Evolutionary conservation across 73 alveolate species (phyloP).

Genomic region (Stentor coeruleus): DNA sequence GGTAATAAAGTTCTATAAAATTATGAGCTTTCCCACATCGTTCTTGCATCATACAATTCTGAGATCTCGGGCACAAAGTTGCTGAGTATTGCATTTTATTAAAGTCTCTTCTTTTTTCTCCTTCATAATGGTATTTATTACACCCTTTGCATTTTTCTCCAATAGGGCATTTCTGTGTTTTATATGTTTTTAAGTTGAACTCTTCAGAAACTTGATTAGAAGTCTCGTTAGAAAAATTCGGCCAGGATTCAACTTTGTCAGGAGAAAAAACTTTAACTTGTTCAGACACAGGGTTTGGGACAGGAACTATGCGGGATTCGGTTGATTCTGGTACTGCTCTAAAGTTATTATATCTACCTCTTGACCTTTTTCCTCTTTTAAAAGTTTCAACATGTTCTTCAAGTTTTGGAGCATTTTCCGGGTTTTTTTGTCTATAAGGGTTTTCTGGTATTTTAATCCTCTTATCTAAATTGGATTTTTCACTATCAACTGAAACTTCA

Average conservation of each 20-base stretch:
- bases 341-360: no score
- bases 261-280: no score
- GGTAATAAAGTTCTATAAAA: neutral
- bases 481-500: no score
- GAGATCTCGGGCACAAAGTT: neutral
- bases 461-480: no score
- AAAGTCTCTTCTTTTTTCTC: constrained; percentile 10
- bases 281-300: neutral
- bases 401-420: no score
- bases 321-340: no score
- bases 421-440: no score
- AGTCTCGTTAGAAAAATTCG: neutral
- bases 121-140: neutral
- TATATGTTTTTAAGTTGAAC: neutral
- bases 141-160: constrained; percentile 6
- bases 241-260: neutral
- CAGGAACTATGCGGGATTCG: neutral
- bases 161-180: neutral
- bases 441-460: no score
- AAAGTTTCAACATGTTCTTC: no score
- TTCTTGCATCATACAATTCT: neutral
- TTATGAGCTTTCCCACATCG: neutral
- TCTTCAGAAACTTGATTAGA: neutral
- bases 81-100: neutral
- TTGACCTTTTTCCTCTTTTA: no score